A percentile compares a stretch with the other conserved stretches of the same genome.
These are phyloP conservation scores for Caloboletus inedulis DNA, from an alignment of 1,284 basidiomycete species.

Conservation along the genomic window DNA sequence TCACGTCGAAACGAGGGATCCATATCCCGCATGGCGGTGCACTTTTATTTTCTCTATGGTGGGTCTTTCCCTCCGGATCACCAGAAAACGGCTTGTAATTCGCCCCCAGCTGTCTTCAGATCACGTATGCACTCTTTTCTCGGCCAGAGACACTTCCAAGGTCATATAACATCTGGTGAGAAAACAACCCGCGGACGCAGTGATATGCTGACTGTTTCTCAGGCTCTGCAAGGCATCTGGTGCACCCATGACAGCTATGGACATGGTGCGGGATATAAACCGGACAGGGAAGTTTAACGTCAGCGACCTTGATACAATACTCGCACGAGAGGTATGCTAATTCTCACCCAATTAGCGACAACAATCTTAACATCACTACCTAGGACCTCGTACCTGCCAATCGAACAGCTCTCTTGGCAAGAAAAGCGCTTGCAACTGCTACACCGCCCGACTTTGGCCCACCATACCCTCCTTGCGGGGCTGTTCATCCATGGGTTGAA, in stretches of 20 bases:
- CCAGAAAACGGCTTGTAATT: not conserved
- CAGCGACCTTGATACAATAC: slow-evolving; percentile 51
- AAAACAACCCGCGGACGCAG: not conserved
- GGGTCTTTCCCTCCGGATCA: slow-evolving; percentile 16
- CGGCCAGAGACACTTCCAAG: slow-evolving; percentile 80
- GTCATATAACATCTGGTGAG: slow-evolving; percentile 75
- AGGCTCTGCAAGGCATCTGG: slow-evolving; percentile 66
- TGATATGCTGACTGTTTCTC: not conserved
- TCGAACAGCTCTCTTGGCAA: slow-evolving; percentile 35
- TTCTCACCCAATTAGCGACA: slow-evolving; percentile 13
- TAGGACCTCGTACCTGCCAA: slow-evolving; percentile 46
- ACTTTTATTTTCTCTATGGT: slow-evolving; percentile 81
- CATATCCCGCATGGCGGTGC: slow-evolving; percentile 84
- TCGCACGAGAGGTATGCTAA: slow-evolving; percentile 46
- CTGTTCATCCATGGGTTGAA: slow-evolving; percentile 80
- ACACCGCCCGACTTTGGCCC: slow-evolving; percentile 46
- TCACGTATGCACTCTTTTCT: slow-evolving; percentile 81
- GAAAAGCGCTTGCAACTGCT: slow-evolving; percentile 34
- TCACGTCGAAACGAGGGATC: slow-evolving; percentile 62
- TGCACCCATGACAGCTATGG: slow-evolving; percentile 57
- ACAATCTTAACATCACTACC: slow-evolving; percentile 6
- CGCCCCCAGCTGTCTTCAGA: slow-evolving; percentile 73
- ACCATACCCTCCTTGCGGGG: slow-evolving; percentile 58
- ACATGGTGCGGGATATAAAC: slow-evolving; percentile 62
- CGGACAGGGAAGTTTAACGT: slow-evolving; percentile 57